These are phyloP conservation scores for Centaurea solstitialis DNA, from an alignment of 129 eudicot genomes.

Conservation along the genomic window DNA sequence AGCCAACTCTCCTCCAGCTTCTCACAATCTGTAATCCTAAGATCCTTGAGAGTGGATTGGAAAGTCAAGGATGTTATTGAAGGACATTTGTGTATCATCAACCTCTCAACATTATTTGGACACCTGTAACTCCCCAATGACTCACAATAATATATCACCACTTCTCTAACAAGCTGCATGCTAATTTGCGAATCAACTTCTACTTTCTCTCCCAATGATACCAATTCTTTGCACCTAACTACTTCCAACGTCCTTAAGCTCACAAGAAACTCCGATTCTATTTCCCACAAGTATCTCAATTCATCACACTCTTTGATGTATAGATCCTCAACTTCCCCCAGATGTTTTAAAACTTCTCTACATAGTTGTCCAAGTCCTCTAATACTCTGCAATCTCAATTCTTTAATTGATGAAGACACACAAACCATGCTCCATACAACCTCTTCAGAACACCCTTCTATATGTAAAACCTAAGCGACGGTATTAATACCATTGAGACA, in stretches of 20 bases:
- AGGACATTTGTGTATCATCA: background rate
- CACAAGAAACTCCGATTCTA: background rate
- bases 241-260: background rate
- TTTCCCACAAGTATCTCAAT: slow-evolving; percentile 3
- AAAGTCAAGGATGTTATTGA: background rate
- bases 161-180: background rate
- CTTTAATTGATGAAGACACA: background rate
- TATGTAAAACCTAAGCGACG: background rate
- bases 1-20: background rate
- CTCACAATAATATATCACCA: background rate
- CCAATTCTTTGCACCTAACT: background rate
- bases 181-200: background rate
- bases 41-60: background rate
- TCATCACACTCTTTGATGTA: background rate
- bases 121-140: background rate
- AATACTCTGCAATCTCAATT: background rate
- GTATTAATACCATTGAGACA: slow-evolving; percentile 7
- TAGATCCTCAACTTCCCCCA: background rate
- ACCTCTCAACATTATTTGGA: background rate
- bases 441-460: background rate
- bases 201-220: slow-evolving; percentile 3
- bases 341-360: background rate
- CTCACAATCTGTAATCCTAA: background rate
- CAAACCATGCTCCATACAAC: slow-evolving; percentile 1
- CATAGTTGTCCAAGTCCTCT: background rate